A percentile compares a stretch with the other conserved stretches of the same genome.
Evolutionary conservation across 768 basidiomycete genomes (phyloP).

Genomic region (Amylocystis lapponica): DNA sequence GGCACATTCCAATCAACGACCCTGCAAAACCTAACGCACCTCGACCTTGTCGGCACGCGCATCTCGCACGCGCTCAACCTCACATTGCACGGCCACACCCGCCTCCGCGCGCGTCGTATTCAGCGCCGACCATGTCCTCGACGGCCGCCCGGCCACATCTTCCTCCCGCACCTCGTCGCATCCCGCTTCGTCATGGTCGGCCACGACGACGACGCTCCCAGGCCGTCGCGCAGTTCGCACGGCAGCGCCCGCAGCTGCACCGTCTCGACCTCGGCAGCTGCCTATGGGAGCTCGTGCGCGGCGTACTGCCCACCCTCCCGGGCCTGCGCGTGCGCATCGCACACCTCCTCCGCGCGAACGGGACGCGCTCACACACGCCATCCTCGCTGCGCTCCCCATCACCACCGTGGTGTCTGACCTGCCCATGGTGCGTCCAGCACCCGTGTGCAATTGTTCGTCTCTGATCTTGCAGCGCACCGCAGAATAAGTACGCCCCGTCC

Average conservation of each 20-base stretch:
- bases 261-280: slow-evolving; percentile 59
- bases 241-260: slow-evolving; percentile 40
- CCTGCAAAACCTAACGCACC: slow-evolving; percentile 61
- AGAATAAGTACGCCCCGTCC: too few species aligned
- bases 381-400: slow-evolving; percentile 49
- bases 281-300: slow-evolving; percentile 55
- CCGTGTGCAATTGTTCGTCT: too few species aligned
- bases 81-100: slow-evolving; percentile 58
- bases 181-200: slow-evolving; percentile 63
- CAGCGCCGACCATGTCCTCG: slow-evolving; percentile 53
- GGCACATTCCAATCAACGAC: slow-evolving; percentile 55
- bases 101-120: slow-evolving; percentile 54
- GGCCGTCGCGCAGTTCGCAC: slow-evolving; percentile 49
- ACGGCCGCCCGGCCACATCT: slow-evolving; percentile 48
- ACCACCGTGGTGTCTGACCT: slow-evolving; percentile 45
- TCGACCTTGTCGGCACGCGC: slow-evolving; percentile 66
- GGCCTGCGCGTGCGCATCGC: slow-evolving; percentile 51
- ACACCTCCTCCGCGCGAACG: slow-evolving; percentile 35
- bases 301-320: slow-evolving; percentile 44
- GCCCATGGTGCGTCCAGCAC: slow-evolving; percentile 44
- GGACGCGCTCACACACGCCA: slow-evolving; percentile 22
- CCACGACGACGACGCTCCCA: slow-evolving; percentile 55
- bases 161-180: slow-evolving; percentile 55
- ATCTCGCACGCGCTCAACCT: slow-evolving; percentile 57
- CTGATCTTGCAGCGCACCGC: too few species aligned